These are phyloP conservation scores for Cystofilobasidium ferigula DNA, from an alignment of 768 basidiomycete species.

Conservation along the genomic window DNA sequence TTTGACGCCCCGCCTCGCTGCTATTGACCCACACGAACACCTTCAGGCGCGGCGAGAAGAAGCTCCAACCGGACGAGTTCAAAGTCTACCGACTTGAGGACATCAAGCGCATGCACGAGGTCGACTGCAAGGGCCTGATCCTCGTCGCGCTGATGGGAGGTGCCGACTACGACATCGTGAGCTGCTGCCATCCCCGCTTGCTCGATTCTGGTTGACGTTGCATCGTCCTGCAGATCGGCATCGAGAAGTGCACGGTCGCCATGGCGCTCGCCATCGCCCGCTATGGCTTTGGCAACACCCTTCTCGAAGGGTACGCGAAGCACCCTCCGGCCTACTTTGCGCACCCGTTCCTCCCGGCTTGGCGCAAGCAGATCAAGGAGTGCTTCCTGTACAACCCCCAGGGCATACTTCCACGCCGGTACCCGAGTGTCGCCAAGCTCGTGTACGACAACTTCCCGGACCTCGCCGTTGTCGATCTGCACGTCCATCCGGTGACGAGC, in stretches of 20 bases:
- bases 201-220: neutral
- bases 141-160: slow-evolving; percentile 27
- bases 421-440: neutral
- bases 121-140: slow-evolving; percentile 24
- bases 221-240: neutral
- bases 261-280: neutral
- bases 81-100: slow-evolving; percentile 1
- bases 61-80: neutral
- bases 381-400: neutral
- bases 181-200: slow-evolving; percentile 1
- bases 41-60: neutral
- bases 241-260: neutral
- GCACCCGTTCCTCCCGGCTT: slow-evolving; percentile 2
- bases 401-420: neutral
- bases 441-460: slow-evolving; percentile 2
- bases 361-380: slow-evolving; percentile 4
- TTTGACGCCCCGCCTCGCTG: neutral
- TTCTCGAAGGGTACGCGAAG: neutral
- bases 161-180: slow-evolving; percentile 27
- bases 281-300: slow-evolving; percentile 3
- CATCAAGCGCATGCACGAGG: slow-evolving; percentile 3
- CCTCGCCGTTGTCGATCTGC: neutral
- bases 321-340: slow-evolving; percentile 1
- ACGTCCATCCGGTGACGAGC: neutral
- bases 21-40: no score